Conservation (phyloP, 2,329 filamentous ascomycete species). For the Sporothrix curviconia region DNA sequence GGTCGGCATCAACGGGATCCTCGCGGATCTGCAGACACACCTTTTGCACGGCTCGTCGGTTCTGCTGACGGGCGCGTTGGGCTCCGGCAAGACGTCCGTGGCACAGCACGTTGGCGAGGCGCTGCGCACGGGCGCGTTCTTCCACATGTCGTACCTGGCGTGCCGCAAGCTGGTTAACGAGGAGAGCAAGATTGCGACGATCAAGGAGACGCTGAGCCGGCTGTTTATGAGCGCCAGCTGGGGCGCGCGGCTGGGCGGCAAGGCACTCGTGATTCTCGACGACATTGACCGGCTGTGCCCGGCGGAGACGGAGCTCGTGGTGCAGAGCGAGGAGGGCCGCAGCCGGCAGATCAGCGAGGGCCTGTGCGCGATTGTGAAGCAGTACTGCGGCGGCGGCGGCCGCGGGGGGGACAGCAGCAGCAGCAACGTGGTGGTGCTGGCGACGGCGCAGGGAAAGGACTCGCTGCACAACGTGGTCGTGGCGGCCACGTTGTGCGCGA, state of each 20-base stretch:
- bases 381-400: slow-evolving; percentile 72
- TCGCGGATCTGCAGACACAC: slow-evolving; percentile 66
- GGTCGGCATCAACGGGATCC: slow-evolving; percentile 76
- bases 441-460: slow-evolving; percentile 89
- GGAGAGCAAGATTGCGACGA: slow-evolving; percentile 79
- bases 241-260: slow-evolving; percentile 81
- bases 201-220: slow-evolving; percentile 80
- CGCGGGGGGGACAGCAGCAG: too few relatives aligned
- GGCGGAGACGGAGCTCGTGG: slow-evolving; percentile 87
- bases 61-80: slow-evolving; percentile 79
- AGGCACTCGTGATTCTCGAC: slow-evolving; percentile 78
- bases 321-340: slow-evolving; percentile 85
- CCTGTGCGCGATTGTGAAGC: slow-evolving; percentile 71
- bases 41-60: slow-evolving; percentile 83
- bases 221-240: slow-evolving; percentile 86
- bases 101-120: slow-evolving; percentile 68
- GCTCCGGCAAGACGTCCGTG: slow-evolving; percentile 82
- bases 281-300: slow-evolving; percentile 91
- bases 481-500: slow-evolving; percentile 89
- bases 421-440: slow-evolving; percentile 77
- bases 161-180: slow-evolving; percentile 85
- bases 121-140: slow-evolving; percentile 66
- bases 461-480: slow-evolving; percentile 84
- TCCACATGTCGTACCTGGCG: slow-evolving; percentile 77
- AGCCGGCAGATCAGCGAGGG: slow-evolving; percentile 90